Conservation (phyloP, 768 basidiomycete genomes). For the Daedaleopsis sinensis region DNA sequence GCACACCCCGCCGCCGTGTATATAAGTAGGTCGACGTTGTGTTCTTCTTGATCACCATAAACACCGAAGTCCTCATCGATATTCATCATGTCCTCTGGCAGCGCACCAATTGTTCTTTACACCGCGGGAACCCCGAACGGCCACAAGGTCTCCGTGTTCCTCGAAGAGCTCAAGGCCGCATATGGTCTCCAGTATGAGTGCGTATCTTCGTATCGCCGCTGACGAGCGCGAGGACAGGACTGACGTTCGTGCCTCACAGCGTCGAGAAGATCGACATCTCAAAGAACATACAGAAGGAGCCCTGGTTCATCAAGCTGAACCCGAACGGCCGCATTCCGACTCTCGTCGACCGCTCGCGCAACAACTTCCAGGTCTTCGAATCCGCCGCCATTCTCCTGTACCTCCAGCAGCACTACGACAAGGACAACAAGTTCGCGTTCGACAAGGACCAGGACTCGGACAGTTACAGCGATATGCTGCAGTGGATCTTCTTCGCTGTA, state of each 20-base stretch:
- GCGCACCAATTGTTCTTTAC: slow-evolving; percentile 32
- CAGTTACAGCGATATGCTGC: slow-evolving; percentile 70
- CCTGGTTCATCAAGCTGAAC: slow-evolving; percentile 76
- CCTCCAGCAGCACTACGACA: slow-evolving; percentile 80
- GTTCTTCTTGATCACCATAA: neutral
- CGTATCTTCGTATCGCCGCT: slow-evolving; percentile 7
- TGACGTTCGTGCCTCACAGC: slow-evolving; percentile 33
- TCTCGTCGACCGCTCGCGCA: slow-evolving; percentile 60
- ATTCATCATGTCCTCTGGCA: slow-evolving; percentile 8
- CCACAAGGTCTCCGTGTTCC: slow-evolving; percentile 49
- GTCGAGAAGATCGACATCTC: slow-evolving; percentile 56
- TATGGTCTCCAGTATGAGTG: slow-evolving; percentile 56
- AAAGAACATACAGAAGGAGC: slow-evolving; percentile 77
- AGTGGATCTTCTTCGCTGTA: slow-evolving; percentile 88
- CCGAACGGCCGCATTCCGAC: slow-evolving; percentile 77
- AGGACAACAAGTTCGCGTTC: slow-evolving; percentile 70
- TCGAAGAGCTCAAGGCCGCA: slow-evolving; percentile 60
- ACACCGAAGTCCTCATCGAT: neutral
- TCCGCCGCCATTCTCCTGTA: slow-evolving; percentile 84
- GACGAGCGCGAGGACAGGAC: neutral
- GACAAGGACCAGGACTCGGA: slow-evolving; percentile 53
- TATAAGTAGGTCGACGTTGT: neutral
- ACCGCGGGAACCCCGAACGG: slow-evolving; percentile 57
- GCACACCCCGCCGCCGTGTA: neutral
- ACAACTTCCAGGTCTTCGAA: slow-evolving; percentile 73